Conservation (phyloP, 495 filamentous ascomycete species). For the Penicillium fimorum region DNA sequence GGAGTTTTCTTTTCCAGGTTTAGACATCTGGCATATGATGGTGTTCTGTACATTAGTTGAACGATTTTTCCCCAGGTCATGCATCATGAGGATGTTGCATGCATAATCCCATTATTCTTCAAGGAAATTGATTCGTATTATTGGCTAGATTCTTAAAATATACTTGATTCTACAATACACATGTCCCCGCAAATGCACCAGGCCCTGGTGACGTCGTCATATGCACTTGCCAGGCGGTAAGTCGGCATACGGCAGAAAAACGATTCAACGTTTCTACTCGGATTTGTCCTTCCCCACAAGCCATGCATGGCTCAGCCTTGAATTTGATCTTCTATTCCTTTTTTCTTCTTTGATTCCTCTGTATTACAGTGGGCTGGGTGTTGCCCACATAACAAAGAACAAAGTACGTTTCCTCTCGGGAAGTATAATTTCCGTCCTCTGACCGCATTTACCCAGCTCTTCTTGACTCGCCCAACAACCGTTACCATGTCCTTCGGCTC, state of each 20-base stretch:
- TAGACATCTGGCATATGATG: conserved; percentile 30
- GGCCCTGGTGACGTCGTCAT: conserved; percentile 7
- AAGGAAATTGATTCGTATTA: not conserved
- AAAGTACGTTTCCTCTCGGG: not conserved
- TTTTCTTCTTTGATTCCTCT: not conserved
- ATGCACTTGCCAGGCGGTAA: conserved; percentile 7
- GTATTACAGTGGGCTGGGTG: not conserved
- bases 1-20: conserved; percentile 38
- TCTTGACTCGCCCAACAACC: conserved; percentile 6
- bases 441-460: conserved; percentile 5
- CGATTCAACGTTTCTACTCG: conserved; percentile 6
- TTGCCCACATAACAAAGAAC: not conserved
- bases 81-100: conserved; percentile 5
- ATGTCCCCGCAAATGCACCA: not conserved
- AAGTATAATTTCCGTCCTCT: not conserved
- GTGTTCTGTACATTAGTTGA: conserved; percentile 46
- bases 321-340: conserved; percentile 3
- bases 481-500: conserved; percentile 43
- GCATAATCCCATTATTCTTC: conserved; percentile 7
- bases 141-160: not conserved
- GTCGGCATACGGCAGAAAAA: conserved; percentile 14
- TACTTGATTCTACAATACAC: not conserved
- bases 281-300: conserved; percentile 11
- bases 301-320: conserved; percentile 10
- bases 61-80: conserved; percentile 5